Evolutionary conservation across 768 basidiomycete species (phyloP).

Genomic region (Hygrocybe coccinea): DNA sequence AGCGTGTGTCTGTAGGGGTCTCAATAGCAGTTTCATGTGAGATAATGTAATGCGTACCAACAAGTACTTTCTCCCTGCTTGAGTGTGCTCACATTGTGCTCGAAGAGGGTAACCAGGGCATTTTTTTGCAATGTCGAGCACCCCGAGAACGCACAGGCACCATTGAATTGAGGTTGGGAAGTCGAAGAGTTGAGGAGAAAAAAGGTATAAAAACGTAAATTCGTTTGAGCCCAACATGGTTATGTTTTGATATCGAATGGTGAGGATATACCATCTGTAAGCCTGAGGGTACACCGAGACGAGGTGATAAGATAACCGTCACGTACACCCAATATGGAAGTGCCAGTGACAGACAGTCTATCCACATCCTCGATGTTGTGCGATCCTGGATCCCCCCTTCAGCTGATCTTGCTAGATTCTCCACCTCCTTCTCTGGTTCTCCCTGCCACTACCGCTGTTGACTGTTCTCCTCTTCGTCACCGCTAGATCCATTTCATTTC

Average conservation of each 20-base stretch:
- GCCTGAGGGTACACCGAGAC: background rate
- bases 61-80: background rate
- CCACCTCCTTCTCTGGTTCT: background rate
- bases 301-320: no score
- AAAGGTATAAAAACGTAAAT: background rate
- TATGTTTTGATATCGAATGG: background rate
- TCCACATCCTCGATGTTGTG: background rate
- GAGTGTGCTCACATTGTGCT: background rate
- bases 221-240: background rate
- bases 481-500: background rate
- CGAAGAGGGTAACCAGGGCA: background rate
- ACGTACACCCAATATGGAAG: background rate
- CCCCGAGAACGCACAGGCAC: background rate
- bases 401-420: background rate
- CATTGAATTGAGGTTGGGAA: background rate
- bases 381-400: background rate
- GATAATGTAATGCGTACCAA: background rate
- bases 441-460: background rate
- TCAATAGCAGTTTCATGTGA: background rate
- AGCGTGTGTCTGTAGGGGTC: background rate
- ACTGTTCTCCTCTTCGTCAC: background rate
- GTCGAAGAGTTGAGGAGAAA: background rate
- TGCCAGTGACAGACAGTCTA: background rate
- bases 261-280: background rate
- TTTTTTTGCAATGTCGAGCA: background rate